phyloP scores from a whole-genome alignment of 768 basidiomycete genomes.

The Lentinula lateritia region DNA sequence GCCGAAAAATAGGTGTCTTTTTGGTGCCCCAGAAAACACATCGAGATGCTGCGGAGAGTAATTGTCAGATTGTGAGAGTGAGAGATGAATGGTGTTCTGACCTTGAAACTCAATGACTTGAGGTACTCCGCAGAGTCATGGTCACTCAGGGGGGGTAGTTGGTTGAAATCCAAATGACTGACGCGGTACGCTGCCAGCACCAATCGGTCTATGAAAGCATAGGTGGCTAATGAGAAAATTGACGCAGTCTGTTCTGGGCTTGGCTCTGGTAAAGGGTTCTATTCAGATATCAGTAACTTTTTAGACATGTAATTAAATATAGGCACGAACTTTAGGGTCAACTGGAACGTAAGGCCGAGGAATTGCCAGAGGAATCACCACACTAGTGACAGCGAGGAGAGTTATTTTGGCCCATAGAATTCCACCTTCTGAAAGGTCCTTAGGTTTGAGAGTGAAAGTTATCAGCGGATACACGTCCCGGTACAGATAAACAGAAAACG shows the following conservation, averaged over 20 bases:
- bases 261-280: conserved; percentile 13
- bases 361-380: conserved; percentile 47
- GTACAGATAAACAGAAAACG: conserved; percentile 45
- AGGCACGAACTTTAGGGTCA: conserved; percentile 34
- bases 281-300: not conserved
- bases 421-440: conserved; percentile 42
- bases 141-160: conserved; percentile 29
- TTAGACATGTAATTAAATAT: not conserved
- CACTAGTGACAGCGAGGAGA: conserved; percentile 37
- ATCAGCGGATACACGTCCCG: conserved; percentile 57
- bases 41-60: conserved; percentile 25
- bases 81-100: conserved; percentile 2
- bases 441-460: conserved; percentile 44
- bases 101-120: conserved; percentile 17
- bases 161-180: conserved; percentile 23
- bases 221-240: conserved; percentile 31
- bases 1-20: conserved; percentile 41
- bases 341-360: conserved; percentile 56
- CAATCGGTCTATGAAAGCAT: conserved; percentile 32
- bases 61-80: not conserved
- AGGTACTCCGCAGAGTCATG: conserved; percentile 21
- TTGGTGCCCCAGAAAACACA: conserved; percentile 30
- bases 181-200: conserved; percentile 23
- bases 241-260: conserved; percentile 43
- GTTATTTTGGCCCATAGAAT: conserved; percentile 50